Evolutionary conservation across 495 filamentous ascomycete species (phyloP).

Genomic region (Annulohypoxylon moriforme): DNA sequence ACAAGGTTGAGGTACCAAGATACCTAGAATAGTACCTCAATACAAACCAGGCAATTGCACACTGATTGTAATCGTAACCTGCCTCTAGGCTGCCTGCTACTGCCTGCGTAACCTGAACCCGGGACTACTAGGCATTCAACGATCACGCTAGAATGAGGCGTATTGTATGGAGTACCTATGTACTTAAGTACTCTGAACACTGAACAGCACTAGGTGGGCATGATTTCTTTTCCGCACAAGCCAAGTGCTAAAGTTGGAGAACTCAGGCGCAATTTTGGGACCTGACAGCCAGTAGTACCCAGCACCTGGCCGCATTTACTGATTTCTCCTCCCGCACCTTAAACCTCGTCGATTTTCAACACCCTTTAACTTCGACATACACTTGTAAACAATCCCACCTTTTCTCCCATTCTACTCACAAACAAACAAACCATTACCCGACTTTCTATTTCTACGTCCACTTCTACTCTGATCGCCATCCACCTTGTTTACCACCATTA

Average conservation of each 20-base stretch:
- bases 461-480: slow-evolving; percentile 45
- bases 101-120: slow-evolving; percentile 1
- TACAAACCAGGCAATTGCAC: background rate
- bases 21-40: background rate
- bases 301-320: slow-evolving; percentile 38
- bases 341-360: slow-evolving; percentile 52
- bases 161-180: slow-evolving; percentile 11
- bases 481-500: slow-evolving; percentile 38
- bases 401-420: slow-evolving; percentile 42
- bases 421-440: slow-evolving; percentile 36
- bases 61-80: slow-evolving; percentile 4
- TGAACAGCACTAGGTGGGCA: no score
- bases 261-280: slow-evolving; percentile 42
- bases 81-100: background rate
- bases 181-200: slow-evolving; percentile 14
- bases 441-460: slow-evolving; percentile 30
- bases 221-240: slow-evolving; percentile 36
- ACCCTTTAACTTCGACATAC: slow-evolving; percentile 39
- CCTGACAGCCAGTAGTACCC: slow-evolving; percentile 32
- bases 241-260: slow-evolving; percentile 41
- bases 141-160: slow-evolving; percentile 18
- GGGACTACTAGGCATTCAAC: background rate
- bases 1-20: slow-evolving; percentile 20
- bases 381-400: slow-evolving; percentile 51
- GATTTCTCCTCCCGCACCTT: slow-evolving; percentile 53